These are phyloP conservation scores for Heliophila coronopifolia DNA, from an alignment of 441 rosid species.

Conservation along the genomic window DNA sequence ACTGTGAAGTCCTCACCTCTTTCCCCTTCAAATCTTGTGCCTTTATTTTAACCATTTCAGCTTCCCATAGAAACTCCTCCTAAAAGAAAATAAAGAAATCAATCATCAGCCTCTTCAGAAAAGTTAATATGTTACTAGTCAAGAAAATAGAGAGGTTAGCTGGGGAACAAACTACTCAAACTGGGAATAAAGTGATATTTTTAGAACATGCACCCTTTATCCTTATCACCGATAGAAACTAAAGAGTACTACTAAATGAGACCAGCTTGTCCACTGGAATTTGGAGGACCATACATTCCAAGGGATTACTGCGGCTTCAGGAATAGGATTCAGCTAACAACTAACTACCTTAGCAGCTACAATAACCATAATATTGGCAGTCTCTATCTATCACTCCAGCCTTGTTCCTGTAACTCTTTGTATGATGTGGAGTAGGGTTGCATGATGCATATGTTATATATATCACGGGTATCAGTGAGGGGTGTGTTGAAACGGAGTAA, in stretches of 20 bases:
- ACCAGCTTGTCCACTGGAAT: conserved; percentile 23
- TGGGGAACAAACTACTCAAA: conserved; percentile 6
- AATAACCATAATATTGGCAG: conserved; percentile 2
- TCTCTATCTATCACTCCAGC: conserved; percentile 3
- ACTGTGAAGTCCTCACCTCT: conserved; percentile 61
- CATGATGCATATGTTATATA: conserved; percentile 7
- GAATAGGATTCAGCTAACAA: conserved; percentile 11
- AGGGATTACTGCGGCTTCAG: conserved; percentile 9
- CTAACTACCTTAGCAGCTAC: conserved; percentile 14
- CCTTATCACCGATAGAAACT: neutral
- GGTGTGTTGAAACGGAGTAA: neutral
- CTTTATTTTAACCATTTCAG: conserved; percentile 96
- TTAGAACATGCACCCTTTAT: conserved; percentile 3
- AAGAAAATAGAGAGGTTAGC: conserved; percentile 11
- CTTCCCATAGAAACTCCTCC: conserved; percentile 99
- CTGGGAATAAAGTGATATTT: neutral
- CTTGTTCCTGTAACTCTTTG: conserved; percentile 7
- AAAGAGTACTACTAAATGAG: neutral
- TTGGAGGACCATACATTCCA: conserved; percentile 5
- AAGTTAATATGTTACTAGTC: neutral
- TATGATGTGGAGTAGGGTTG: neutral
- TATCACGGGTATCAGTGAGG: conserved; percentile 12
- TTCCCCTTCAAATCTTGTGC: conserved; percentile 98
- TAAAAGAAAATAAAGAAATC: conserved; percentile 29
- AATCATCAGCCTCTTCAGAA: conserved; percentile 13